Evolutionary conservation across 768 basidiomycete species (phyloP).

Genomic region (Lactifluus piperatus): DNA sequence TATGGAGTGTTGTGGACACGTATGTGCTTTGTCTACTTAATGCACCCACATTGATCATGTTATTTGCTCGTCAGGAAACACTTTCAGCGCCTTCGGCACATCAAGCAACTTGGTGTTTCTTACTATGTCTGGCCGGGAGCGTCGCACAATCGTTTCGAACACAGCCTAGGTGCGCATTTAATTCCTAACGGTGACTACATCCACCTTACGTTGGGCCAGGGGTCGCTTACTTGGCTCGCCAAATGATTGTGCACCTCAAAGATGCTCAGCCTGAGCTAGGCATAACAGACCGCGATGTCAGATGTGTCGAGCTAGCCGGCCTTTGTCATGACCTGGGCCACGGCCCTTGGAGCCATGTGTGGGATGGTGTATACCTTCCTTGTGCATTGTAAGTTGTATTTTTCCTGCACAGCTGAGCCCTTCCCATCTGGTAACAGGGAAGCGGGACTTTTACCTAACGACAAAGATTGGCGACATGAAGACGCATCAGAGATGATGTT

Average conservation of each 20-base stretch:
- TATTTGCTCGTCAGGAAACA: slow-evolving; percentile 38
- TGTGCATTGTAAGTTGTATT: slow-evolving; percentile 42
- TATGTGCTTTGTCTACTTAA: slow-evolving; percentile 29
- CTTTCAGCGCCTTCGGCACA: slow-evolving; percentile 66
- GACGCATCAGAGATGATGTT: slow-evolving; percentile 80
- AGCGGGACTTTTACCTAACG: slow-evolving; percentile 23
- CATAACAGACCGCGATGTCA: slow-evolving; percentile 64
- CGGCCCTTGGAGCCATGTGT: slow-evolving; percentile 82
- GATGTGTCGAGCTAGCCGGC: slow-evolving; percentile 72
- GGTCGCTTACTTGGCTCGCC: slow-evolving; percentile 62
- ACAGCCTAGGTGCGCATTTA: slow-evolving; percentile 53
- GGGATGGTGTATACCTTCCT: slow-evolving; percentile 70
- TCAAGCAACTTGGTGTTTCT: slow-evolving; percentile 76
- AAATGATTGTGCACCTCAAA: slow-evolving; percentile 50
- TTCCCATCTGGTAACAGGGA: background rate
- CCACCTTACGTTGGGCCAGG: slow-evolving; percentile 36
- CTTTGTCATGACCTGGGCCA: slow-evolving; percentile 82
- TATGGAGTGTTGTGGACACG: slow-evolving; percentile 60
- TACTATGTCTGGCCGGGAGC: slow-evolving; percentile 73
- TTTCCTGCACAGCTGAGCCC: background rate
- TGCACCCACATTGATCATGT: background rate
- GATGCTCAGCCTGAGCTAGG: slow-evolving; percentile 49
- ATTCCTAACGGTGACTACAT: background rate
- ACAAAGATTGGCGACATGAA: slow-evolving; percentile 61
- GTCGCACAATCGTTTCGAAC: slow-evolving; percentile 77